Base-by-base conservation (phyloP, 2,329 filamentous ascomycete genomes). In the Colletotrichum sidae region DNA sequence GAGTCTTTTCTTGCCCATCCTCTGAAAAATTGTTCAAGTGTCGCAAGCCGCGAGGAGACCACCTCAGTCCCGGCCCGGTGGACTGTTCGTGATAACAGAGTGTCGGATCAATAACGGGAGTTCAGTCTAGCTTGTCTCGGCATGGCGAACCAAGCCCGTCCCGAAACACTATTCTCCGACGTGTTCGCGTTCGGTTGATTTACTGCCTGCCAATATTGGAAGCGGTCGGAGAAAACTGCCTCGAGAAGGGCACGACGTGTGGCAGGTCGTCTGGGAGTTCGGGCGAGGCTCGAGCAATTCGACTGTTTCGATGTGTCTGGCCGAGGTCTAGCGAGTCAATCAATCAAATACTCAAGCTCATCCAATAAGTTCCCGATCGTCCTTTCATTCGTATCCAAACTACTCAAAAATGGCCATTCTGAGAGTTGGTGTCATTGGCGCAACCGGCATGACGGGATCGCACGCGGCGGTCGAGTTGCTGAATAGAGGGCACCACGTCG, bases 61-160 rank as follows among this genome's bases (percentile, higher is more conserved):
- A 25, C 4, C 25, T 25, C 25, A 25, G 25, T 5, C 25, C 25
- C 25, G 25, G 25, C 25, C 25, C 25, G 25, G 25, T 25, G 5
- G 25, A 25, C 25, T 25, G 35, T 44, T 41, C 17, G 10, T 15
- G 45, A 34, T 37, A 47, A 49, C 46, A 58, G 44, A 34, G 46
- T 58, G 55, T 44, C 55, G 55, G 55, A 58, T 58, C 12, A 11
- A n/a, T 25, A 51, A 58, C 55, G 55, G 55, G 46, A 58, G 38
- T 58, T 58, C 46, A 35, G 25, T 9, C n/a, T 58, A 58, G 46
- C 55, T 37, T 50, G 55, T 51, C 55, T 58, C 55, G 55, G 55
- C 55, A 44, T 35, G 37, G 33, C 38, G 47, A 58, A 58, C 37
- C 38, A 25, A 58, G 46, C 46, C 39, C 37, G 55, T 37, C 46